These are phyloP conservation scores for Myxozyma neglecta DNA, from an alignment of 805 yeast species.

Conservation along the genomic window DNA sequence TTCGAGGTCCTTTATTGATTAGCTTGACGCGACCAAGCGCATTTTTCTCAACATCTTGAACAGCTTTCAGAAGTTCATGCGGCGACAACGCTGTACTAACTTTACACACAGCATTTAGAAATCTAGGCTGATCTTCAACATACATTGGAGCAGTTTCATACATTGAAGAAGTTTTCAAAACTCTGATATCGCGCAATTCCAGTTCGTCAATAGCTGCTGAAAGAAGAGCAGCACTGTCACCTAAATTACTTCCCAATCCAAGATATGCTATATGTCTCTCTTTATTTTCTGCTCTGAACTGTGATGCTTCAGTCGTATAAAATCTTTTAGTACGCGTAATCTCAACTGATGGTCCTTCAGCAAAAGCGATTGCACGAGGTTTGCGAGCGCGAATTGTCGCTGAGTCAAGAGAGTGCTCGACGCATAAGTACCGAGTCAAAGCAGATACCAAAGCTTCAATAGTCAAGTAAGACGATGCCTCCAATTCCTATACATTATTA, in stretches of 20 bases:
- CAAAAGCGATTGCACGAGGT: slow-evolving; percentile 83
- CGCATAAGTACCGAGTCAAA: slow-evolving; percentile 60
- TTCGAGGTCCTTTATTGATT: slow-evolving; percentile 87
- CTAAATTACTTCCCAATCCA: slow-evolving; percentile 89
- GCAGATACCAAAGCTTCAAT: slow-evolving; percentile 86
- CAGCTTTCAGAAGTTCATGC: slow-evolving; percentile 53
- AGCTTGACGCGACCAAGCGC: slow-evolving; percentile 69
- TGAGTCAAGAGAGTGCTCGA: slow-evolving; percentile 43
- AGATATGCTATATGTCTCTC: slow-evolving; percentile 51
- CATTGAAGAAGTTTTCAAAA: slow-evolving; percentile 68
- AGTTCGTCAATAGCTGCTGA: slow-evolving; percentile 53
- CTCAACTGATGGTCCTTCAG: slow-evolving; percentile 88
- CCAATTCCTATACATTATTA: slow-evolving; percentile 46
- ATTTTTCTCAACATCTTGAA: slow-evolving; percentile 78
- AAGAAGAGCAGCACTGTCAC: slow-evolving; percentile 67
- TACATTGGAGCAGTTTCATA: slow-evolving; percentile 95
- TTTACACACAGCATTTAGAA: slow-evolving; percentile 79
- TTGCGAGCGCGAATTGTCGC: slow-evolving; percentile 69
- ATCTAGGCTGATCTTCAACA: slow-evolving; percentile 71
- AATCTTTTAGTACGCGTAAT: slow-evolving; percentile 49
- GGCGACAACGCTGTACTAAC: slow-evolving; percentile 66
- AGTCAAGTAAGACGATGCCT: slow-evolving; percentile 78
- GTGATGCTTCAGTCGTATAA: slow-evolving; percentile 17
- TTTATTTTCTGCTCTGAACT: background rate
- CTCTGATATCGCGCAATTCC: slow-evolving; percentile 45